These are phyloP conservation scores for Bruguiera gymnorhiza DNA, from an alignment of 345 rosid species.

Conservation along the genomic window DNA sequence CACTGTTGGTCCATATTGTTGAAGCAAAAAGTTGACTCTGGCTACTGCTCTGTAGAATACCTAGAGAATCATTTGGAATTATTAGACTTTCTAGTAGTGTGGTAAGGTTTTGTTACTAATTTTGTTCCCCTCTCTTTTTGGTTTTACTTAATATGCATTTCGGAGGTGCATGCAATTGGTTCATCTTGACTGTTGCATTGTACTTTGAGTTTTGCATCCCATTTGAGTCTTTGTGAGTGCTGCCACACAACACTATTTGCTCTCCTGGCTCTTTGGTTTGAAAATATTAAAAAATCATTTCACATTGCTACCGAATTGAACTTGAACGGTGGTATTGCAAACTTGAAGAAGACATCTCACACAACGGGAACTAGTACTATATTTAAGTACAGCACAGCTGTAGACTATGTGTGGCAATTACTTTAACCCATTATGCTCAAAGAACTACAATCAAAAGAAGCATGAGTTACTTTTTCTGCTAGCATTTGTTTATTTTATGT, in stretches of 20 bases:
- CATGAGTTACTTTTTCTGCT: not conserved
- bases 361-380: not conserved
- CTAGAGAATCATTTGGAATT: constrained; percentile 79
- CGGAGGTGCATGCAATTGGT: not conserved
- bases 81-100: constrained; percentile 76
- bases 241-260: no score
- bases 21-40: constrained; percentile 72
- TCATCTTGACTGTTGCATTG: not conserved
- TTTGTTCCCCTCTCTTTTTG: not conserved
- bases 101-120: constrained; percentile 35
- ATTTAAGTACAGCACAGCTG: not conserved
- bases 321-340: not conserved
- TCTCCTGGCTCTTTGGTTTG: not conserved
- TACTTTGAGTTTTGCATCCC: not conserved
- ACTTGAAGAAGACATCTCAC: not conserved
- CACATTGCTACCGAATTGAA: not conserved
- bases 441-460: not conserved
- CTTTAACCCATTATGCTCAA: not conserved
- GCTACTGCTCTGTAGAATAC: constrained; percentile 67
- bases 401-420: not conserved
- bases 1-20: constrained; percentile 87
- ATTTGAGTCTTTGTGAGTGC: not conserved
- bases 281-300: not conserved
- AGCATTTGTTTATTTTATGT: not conserved
- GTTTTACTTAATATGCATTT: not conserved